Evolutionary conservation across 495 filamentous ascomycete genomes (phyloP).

Genomic region (Aeminium ludgeri): DNA sequence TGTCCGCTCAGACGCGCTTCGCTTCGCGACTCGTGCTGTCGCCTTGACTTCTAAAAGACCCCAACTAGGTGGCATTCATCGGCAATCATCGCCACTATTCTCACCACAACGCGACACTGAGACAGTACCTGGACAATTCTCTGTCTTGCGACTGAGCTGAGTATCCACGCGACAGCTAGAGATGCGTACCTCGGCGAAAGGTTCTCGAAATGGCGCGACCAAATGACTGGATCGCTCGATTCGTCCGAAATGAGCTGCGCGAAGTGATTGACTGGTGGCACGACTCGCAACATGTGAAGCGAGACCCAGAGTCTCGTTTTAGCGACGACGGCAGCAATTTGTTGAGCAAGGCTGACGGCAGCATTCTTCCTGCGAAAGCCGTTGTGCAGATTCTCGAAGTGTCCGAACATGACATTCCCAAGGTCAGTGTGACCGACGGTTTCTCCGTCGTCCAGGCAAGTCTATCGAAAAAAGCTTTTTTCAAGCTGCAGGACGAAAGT

Average conservation of each 20-base stretch:
- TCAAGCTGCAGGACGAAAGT: constrained; percentile 1
- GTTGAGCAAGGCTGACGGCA: background rate
- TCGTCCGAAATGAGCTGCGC: constrained; percentile 11
- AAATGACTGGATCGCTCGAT: constrained; percentile 12
- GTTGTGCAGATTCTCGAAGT: constrained; percentile 6
- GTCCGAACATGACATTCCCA: background rate
- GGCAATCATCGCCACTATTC: background rate
- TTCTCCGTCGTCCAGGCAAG: background rate
- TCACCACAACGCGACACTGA: background rate
- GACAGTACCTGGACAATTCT: background rate
- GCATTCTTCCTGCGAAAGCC: background rate
- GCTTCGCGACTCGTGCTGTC: no score
- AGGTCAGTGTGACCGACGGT: constrained; percentile 10
- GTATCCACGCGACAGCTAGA: no score
- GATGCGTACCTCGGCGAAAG: background rate
- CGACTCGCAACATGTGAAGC: background rate
- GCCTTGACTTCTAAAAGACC: no score
- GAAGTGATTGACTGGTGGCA: constrained; percentile 6
- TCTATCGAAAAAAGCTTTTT: constrained; percentile 3
- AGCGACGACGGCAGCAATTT: constrained; percentile 19
- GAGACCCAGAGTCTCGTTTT: constrained; percentile 7
- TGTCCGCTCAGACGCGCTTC: no score
- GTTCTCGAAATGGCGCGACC: background rate
- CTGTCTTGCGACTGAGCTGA: no score
- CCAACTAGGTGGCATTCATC: no score